Evolutionary conservation across 768 basidiomycete genomes (phyloP), one percentile per base, ranked within the genome.

Genomic region (Chiua virens): DNA sequence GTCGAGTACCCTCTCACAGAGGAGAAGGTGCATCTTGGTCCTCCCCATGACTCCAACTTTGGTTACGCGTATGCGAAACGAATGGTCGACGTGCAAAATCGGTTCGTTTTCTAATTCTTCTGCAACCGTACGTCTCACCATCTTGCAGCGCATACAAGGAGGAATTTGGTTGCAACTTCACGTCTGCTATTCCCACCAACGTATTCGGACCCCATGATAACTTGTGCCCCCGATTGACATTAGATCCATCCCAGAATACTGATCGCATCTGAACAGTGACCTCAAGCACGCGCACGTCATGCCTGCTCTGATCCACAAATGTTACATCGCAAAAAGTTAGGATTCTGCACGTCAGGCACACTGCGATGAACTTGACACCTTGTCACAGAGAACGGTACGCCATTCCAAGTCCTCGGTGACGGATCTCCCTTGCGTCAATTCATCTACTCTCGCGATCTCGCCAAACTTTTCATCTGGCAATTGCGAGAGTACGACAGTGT

Each of bases 21-120:
- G 73, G 82, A 78, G 59, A 95, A 94, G 73, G 87, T 98, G 51
- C 96, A 98, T 70, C 77, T 79, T 32, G 95, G 95, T 18, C 91
- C 90, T 20, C 95, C 95, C 7, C 96, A 98, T 65, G 78, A 86
- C 50, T 92, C 90, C 60, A 98, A 98, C 79, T 98, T 92, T 73
- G 96, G 95, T 27, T 98, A 98, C 62, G 90, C 96, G 2, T 88
- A 98, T 61, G 94, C 92, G 36, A 98, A 98, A 72, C 81, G 95
- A 18, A 81, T 98, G 79, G 92, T 98, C 8, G 96, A 98, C 65
- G 85, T 97, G 2, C 89, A 92, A 66, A 98, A 98, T 65, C 93
- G 89, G 94, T 94, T 52, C 50, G 86, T 55, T 55, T 20, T 7
- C 17, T 8, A 15, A 14, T 18, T 13, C n/a, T 32, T 20, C 18